These are phyloP conservation scores for Glycine latifolia DNA, from an alignment of 306 rosid species.

Conservation along the genomic window DNA sequence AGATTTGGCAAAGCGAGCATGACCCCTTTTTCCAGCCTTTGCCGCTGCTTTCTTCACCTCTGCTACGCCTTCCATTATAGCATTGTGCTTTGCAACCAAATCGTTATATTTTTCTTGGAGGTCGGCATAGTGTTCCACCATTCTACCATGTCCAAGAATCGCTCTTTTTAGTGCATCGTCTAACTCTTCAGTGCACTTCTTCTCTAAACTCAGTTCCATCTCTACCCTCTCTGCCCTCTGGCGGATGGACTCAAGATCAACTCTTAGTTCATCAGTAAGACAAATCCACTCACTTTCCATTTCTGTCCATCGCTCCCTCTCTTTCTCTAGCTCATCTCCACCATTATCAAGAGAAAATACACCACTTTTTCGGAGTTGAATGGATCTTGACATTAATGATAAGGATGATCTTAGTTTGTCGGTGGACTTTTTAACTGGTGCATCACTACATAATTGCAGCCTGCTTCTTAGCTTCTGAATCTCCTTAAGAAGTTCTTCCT, in stretches of 20 bases:
- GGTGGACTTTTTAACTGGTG: slow-evolving; percentile 66
- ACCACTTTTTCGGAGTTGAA: slow-evolving; percentile 71
- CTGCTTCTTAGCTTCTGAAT: slow-evolving; percentile 76
- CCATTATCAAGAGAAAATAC: slow-evolving; percentile 49
- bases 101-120: slow-evolving; percentile 90
- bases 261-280: slow-evolving; percentile 88
- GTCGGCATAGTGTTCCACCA: slow-evolving; percentile 92
- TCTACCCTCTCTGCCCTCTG: slow-evolving; percentile 74
- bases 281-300: slow-evolving; percentile 99
- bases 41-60: slow-evolving; percentile 91
- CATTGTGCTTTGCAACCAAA: slow-evolving; percentile 76
- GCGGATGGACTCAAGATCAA: slow-evolving; percentile 79
- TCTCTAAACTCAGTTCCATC: slow-evolving; percentile 73
- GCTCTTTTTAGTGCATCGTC: slow-evolving; percentile 86
- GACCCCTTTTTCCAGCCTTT: slow-evolving; percentile 83
- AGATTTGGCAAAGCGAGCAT: slow-evolving; percentile 83
- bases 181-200: slow-evolving; percentile 80
- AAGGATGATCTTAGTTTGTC: slow-evolving; percentile 86
- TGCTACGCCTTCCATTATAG: slow-evolving; percentile 89
- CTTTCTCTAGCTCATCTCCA: slow-evolving; percentile 76
- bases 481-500: slow-evolving; percentile 89
- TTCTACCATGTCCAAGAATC: slow-evolving; percentile 87
- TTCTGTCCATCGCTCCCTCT: slow-evolving; percentile 92
- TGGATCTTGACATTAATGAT: slow-evolving; percentile 79
- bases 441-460: slow-evolving; percentile 63